These are phyloP conservation scores for Haplographium delicatum DNA, from an alignment of 495 filamentous ascomycete genomes.

Conservation along the genomic window DNA sequence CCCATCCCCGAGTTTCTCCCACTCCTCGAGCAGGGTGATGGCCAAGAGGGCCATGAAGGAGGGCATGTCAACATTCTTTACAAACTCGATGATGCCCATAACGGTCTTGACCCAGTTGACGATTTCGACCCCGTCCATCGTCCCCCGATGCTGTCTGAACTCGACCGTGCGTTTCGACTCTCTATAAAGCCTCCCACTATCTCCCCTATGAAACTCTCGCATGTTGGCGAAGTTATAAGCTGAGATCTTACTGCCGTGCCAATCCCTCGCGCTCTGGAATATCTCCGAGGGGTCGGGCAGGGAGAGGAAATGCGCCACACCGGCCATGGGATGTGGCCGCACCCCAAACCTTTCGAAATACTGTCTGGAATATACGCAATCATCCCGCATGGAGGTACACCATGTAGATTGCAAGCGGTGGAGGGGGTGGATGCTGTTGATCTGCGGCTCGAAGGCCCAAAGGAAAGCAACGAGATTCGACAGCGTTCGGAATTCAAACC, in stretches of 20 bases:
- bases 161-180: conserved; percentile 30
- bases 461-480: conserved; percentile 32
- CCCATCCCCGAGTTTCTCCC: conserved; percentile 6
- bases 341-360: background rate
- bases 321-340: background rate
- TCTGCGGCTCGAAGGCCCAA: conserved; percentile 33
- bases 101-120: conserved; percentile 29
- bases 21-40: background rate
- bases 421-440: conserved; percentile 31
- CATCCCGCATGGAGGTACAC: background rate
- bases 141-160: conserved; percentile 37
- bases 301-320: background rate
- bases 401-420: background rate
- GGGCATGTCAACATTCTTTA: conserved; percentile 4
- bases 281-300: background rate
- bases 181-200: no score
- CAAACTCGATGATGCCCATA: conserved; percentile 27
- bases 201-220: background rate
- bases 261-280: background rate
- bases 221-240: conserved; percentile 15
- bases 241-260: background rate
- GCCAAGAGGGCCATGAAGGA: conserved; percentile 7
- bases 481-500: conserved; percentile 7
- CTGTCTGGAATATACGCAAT: background rate
- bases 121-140: conserved; percentile 28